phyloP scores from a whole-genome alignment of 805 yeast species.

The Candida jianshihensis region DNA sequence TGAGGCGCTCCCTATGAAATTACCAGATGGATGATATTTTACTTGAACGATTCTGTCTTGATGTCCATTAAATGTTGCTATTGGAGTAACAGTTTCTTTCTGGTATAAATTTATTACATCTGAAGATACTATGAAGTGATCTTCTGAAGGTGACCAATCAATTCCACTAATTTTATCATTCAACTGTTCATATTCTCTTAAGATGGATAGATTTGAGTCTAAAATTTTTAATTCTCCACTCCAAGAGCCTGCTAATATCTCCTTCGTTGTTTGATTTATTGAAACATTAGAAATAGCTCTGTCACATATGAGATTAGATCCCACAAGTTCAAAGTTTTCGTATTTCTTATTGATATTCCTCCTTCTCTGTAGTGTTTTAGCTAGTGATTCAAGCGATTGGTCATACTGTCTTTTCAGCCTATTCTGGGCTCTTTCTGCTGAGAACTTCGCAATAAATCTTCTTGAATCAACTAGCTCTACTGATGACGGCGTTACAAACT shows the following conservation, averaged over 20 bases:
- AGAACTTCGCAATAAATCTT: slow-evolving; percentile 39
- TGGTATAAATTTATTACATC: slow-evolving; percentile 37
- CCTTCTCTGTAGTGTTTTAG: slow-evolving; percentile 39
- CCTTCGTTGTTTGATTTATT: slow-evolving; percentile 29
- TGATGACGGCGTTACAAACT: slow-evolving; percentile 78
- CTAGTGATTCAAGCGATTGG: slow-evolving; percentile 28
- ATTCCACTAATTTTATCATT: slow-evolving; percentile 65
- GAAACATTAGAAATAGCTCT: slow-evolving; percentile 62
- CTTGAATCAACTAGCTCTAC: slow-evolving; percentile 47
- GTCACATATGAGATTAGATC: slow-evolving; percentile 63
- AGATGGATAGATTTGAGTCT: slow-evolving; percentile 31
- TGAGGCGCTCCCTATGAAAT: slow-evolving; percentile 61
- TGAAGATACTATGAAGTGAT: slow-evolving; percentile 38
- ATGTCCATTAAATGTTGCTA: slow-evolving; percentile 34
- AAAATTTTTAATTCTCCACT: slow-evolving; percentile 59
- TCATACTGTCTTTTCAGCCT: slow-evolving; percentile 33
- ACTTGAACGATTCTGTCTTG: slow-evolving; percentile 51
- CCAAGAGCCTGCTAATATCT: slow-evolving; percentile 76
- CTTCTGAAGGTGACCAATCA: slow-evolving; percentile 46
- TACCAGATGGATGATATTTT: slow-evolving; percentile 58
- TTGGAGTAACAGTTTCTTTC: slow-evolving; percentile 4
- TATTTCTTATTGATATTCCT: slow-evolving; percentile 33
- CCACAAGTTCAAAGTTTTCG: slow-evolving; percentile 37
- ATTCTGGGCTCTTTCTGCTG: slow-evolving; percentile 38
- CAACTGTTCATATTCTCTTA: slow-evolving; percentile 23